Evolutionary conservation across 352 stramenopile species (phyloP).

Genomic region (Phytophthora vignae): DNA sequence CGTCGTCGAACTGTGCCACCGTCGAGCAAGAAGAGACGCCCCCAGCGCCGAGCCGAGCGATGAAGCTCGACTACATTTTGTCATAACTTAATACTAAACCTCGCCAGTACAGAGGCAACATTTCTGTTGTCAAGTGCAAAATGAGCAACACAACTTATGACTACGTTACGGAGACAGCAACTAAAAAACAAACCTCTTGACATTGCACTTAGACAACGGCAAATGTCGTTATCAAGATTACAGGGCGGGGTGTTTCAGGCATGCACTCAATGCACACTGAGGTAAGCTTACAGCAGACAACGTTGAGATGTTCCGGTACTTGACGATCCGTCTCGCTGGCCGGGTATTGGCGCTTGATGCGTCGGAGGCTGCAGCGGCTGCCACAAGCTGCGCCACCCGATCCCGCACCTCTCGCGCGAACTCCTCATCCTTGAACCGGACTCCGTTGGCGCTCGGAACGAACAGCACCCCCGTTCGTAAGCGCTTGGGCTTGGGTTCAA

Average conservation of each 20-base stretch:
- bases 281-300: background rate
- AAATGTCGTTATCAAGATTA: background rate
- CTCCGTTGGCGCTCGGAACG: background rate
- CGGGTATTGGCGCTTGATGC: constrained; percentile 2
- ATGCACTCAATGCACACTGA: background rate
- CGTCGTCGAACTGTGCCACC: background rate
- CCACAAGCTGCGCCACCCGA: background rate
- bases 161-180: too few species aligned
- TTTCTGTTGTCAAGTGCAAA: too few species aligned
- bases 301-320: constrained; percentile 3
- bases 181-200: background rate
- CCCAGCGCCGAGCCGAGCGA: constrained; percentile 4
- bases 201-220: background rate
- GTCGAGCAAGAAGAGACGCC: background rate
- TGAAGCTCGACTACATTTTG: constrained; percentile 26
- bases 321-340: constrained; percentile 1
- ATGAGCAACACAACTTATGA: too few species aligned
- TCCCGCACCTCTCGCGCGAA: constrained; percentile 1
- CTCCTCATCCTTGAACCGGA: constrained; percentile 6
- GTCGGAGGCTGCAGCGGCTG: background rate
- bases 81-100: background rate
- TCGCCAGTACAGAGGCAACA: too few species aligned
- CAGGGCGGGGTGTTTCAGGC: too few species aligned
- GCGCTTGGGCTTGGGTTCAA: background rate
- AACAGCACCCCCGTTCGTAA: constrained; percentile 3